Evolutionary conservation across 805 yeast species (phyloP).

Genomic region (Yarrowia sp.): DNA sequence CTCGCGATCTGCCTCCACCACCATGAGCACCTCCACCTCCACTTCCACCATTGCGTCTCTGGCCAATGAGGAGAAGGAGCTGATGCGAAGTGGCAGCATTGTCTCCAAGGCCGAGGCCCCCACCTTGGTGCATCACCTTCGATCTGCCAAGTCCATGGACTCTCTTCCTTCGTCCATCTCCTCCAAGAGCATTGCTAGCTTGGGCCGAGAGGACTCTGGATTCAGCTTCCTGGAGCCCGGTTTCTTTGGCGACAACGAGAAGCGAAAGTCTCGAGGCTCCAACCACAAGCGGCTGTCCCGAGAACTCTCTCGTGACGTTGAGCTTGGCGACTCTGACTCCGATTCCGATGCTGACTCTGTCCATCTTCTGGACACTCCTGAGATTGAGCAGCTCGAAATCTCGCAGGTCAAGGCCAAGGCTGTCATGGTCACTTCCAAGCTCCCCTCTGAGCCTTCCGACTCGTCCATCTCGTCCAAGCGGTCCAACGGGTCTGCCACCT

Average conservation of each 20-base stretch:
- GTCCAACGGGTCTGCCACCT: neutral
- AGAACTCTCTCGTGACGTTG: neutral
- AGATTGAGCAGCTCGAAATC: constrained; percentile 24
- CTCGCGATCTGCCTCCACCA: neutral
- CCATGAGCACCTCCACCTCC: constrained; percentile 1
- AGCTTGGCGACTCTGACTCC: neutral
- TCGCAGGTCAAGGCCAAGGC: constrained; percentile 21
- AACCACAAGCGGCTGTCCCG: too few species aligned
- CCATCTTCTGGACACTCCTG: constrained; percentile 5
- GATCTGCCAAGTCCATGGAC: constrained; percentile 21
- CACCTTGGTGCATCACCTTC: neutral
- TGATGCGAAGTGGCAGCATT: neutral
- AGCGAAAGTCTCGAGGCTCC: too few species aligned
- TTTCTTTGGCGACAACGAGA: neutral
- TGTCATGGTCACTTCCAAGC: constrained; percentile 4
- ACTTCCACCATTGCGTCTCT: constrained; percentile 3
- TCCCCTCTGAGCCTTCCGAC: constrained; percentile 6
- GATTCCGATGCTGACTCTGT: constrained; percentile 7
- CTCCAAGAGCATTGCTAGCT: neutral
- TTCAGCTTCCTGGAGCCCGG: constrained; percentile 11
- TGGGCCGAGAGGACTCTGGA: constrained; percentile 13
- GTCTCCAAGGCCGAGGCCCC: neutral
- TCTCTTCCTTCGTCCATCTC: constrained; percentile 14
- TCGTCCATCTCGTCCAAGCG: constrained; percentile 6
- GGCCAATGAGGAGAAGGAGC: constrained; percentile 4